Percentiles rank a stretch among this genome's conserved stretches.
Evolutionary conservation across 176 grass and related monocot genomes (phyloP).

Genomic region (Coix lacrymajobi): DNA sequence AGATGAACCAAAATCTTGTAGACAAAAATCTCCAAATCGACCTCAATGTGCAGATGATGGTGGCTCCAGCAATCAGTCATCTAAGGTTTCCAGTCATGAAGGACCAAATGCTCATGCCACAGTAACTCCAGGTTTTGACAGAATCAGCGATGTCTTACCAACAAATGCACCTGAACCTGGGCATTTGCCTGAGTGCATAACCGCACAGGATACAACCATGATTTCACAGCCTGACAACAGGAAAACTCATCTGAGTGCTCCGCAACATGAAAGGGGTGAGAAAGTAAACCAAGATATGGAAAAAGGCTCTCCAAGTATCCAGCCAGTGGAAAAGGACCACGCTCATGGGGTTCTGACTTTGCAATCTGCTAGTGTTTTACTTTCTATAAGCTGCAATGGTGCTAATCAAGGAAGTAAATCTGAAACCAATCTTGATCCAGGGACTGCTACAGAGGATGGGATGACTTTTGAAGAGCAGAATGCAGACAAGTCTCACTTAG

Average conservation of each 20-base stretch:
- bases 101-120: neutral
- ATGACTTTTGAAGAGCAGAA: neutral
- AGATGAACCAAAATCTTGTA: no score
- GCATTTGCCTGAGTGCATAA: neutral
- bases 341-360: neutral
- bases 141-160: neutral
- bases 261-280: slow-evolving; percentile 10
- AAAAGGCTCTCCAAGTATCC: neutral
- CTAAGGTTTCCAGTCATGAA: slow-evolving; percentile 22
- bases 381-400: slow-evolving; percentile 10
- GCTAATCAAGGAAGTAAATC: slow-evolving; percentile 17
- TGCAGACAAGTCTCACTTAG: neutral
- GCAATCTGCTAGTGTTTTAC: neutral
- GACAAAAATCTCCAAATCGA: no score
- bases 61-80: slow-evolving; percentile 10
- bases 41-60: neutral
- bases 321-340: slow-evolving; percentile 10
- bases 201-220: neutral
- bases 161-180: slow-evolving; percentile 6
- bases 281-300: slow-evolving; percentile 22
- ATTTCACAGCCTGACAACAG: neutral
- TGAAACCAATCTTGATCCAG: slow-evolving; percentile 16
- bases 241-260: slow-evolving; percentile 10
- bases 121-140: slow-evolving; percentile 14
- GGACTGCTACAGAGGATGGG: slow-evolving; percentile 4